Percentiles rank a stretch among this genome's conserved stretches.
Conservation (phyloP, 2,329 filamentous ascomycete genomes). For the Hyphodiscus sp. region DNA sequence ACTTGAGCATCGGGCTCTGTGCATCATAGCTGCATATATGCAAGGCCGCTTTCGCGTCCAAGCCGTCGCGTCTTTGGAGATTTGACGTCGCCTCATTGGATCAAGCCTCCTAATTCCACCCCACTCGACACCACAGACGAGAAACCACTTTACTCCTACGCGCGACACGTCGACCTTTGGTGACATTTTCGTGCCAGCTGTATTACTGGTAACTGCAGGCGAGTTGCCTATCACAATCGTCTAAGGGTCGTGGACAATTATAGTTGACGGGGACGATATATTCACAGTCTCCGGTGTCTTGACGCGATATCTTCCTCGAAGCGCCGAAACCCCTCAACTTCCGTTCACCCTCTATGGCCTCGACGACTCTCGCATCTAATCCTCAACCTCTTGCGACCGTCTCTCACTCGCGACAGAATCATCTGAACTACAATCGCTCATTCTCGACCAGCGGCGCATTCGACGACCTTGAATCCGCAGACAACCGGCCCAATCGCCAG, state of each 20-base stretch:
- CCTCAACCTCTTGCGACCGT: constrained; percentile 25
- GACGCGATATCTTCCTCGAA: constrained; percentile 6
- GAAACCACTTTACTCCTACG: constrained; percentile 21
- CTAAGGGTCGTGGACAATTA: neutral
- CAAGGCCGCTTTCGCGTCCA: neutral
- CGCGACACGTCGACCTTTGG: constrained; percentile 15
- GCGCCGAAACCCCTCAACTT: neutral
- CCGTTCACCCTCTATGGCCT: constrained; percentile 18
- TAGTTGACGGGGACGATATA: neutral
- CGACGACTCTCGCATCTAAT: constrained; percentile 22
- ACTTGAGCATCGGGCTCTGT: neutral
- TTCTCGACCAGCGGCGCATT: constrained; percentile 18
- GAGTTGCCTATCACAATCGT: constrained; percentile 18
- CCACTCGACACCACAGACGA: neutral
- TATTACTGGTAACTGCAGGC: constrained; percentile 7
- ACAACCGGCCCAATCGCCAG: constrained; percentile 13
- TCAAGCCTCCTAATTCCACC: neutral
- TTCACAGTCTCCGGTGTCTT: neutral
- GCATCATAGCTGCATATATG: neutral
- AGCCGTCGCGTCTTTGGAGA: neutral
- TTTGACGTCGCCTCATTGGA: neutral
- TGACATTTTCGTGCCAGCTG: neutral
- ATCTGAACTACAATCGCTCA: constrained; percentile 17
- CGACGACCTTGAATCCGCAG: constrained; percentile 17
- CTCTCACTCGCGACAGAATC: constrained; percentile 26